These are phyloP conservation scores for Fusarium albidum DNA, from an alignment of 2,329 filamentous ascomycete genomes.

Conservation along the genomic window DNA sequence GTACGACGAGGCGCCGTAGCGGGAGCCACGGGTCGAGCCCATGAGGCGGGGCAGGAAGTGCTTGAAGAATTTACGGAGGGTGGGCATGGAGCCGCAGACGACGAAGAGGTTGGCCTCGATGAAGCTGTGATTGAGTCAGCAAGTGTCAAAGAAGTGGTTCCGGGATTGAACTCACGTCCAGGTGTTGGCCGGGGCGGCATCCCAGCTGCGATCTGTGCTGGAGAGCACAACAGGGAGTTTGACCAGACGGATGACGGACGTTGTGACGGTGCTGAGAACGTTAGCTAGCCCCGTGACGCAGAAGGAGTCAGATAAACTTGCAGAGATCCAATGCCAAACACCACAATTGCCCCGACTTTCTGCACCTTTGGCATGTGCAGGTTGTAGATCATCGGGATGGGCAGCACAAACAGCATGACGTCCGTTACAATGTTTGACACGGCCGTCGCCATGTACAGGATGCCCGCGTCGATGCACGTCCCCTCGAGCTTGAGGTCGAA, in stretches of 20 bases:
- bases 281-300: no score
- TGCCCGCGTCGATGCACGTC: constrained; percentile 52
- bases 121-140: constrained; percentile 38
- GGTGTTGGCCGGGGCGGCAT: constrained; percentile 39
- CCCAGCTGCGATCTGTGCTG: constrained; percentile 42
- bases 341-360: constrained; percentile 52
- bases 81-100: constrained; percentile 51
- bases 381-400: constrained; percentile 53
- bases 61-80: constrained; percentile 46
- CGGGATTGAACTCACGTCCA: constrained; percentile 37
- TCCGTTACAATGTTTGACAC: constrained; percentile 57
- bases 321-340: constrained; percentile 54
- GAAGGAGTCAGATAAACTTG: constrained; percentile 33
- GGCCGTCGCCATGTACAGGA: constrained; percentile 58
- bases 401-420: constrained; percentile 54
- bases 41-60: constrained; percentile 43
- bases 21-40: constrained; percentile 12
- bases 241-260: constrained; percentile 42
- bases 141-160: constrained; percentile 18
- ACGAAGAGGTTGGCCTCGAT: constrained; percentile 50
- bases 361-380: constrained; percentile 55
- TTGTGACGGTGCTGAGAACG: constrained; percentile 37
- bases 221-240: constrained; percentile 37
- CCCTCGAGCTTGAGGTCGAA: constrained; percentile 38
- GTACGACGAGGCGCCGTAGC: constrained; percentile 11